These are phyloP conservation scores for Wickerhamiella cacticola DNA, from an alignment of 805 yeast genomes.

Conservation along the genomic window DNA sequence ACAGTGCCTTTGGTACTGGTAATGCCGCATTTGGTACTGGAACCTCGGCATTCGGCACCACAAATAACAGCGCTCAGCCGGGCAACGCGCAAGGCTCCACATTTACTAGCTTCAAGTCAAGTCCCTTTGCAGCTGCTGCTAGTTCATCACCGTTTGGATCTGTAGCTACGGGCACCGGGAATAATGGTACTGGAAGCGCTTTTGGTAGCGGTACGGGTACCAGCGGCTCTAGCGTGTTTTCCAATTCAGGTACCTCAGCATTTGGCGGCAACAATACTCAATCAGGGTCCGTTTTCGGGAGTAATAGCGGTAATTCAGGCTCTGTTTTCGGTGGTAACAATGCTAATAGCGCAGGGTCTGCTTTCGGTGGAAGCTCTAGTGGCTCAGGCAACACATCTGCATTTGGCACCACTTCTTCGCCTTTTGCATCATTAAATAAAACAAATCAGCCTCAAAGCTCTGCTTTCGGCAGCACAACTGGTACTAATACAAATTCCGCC, in stretches of 20 bases:
- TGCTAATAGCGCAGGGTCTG: not conserved
- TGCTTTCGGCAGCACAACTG: not conserved
- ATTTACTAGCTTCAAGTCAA: not conserved
- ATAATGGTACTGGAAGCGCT: not conserved
- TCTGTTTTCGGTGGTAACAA: not conserved
- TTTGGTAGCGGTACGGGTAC: not conserved
- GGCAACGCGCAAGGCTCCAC: not conserved
- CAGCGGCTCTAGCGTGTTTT: too few species aligned
- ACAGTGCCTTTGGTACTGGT: constrained; percentile 24
- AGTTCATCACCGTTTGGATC: not conserved
- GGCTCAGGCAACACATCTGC: not conserved
- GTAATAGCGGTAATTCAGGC: not conserved
- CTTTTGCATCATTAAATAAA: not conserved
- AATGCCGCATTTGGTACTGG: constrained; percentile 24
- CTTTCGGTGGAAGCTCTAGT: not conserved
- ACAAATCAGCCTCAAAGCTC: not conserved
- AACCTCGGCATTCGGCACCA: constrained; percentile 24
- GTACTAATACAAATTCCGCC: constrained; percentile 1
- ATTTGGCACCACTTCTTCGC: not conserved
- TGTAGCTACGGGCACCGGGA: not conserved
- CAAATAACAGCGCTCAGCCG: constrained; percentile 19
- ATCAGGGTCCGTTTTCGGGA: not conserved
- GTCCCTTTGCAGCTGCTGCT: constrained; percentile 3
- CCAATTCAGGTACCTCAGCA: not conserved
- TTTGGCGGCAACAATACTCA: not conserved